Evolutionary conservation across 2,329 filamentous ascomycete genomes (phyloP).

Genomic region (Colletotrichum plurivorum): DNA sequence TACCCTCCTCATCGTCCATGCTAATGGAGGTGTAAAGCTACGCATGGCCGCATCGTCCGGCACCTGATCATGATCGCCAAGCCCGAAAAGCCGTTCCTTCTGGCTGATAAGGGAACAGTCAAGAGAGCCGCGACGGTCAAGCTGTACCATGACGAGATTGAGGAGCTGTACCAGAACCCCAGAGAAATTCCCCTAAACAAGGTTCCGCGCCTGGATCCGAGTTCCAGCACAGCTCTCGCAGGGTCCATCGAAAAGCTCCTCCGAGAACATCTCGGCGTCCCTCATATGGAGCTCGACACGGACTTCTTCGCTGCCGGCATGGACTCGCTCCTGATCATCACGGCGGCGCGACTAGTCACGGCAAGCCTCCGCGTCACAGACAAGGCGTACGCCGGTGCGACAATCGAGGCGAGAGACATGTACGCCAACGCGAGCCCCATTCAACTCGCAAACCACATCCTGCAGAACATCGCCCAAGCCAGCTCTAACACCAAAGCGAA

Average conservation of each 20-base stretch:
- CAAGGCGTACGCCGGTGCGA: conserved; percentile 49
- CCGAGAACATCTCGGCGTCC: conserved; percentile 38
- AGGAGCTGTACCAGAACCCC: conserved; percentile 54
- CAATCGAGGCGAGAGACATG: conserved; percentile 54
- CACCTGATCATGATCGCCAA: conserved; percentile 56
- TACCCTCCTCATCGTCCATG: too few relatives aligned
- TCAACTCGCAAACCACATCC: conserved; percentile 50
- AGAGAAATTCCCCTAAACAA: conserved; percentile 37
- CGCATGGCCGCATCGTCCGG: conserved; percentile 61
- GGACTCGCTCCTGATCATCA: conserved; percentile 57
- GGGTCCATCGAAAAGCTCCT: conserved; percentile 45
- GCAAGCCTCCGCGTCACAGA: conserved; percentile 50
- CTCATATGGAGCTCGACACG: conserved; percentile 43
- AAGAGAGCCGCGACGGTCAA: conserved; percentile 56
- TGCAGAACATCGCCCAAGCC: neutral
- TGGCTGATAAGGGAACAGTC: conserved; percentile 62
- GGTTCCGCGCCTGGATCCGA: conserved; percentile 41
- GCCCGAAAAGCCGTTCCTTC: conserved; percentile 58
- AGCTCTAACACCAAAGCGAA: neutral
- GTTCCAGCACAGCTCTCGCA: conserved; percentile 43
- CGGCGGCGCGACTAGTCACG: conserved; percentile 51
- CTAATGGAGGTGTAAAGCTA: conserved; percentile 10
- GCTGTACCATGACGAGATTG: conserved; percentile 60
- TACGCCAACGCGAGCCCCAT: conserved; percentile 54
- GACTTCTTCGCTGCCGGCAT: conserved; percentile 57